These are phyloP conservation scores for Scutellaria minor DNA, from an alignment of 257 asterid genomes.

Conservation along the genomic window DNA sequence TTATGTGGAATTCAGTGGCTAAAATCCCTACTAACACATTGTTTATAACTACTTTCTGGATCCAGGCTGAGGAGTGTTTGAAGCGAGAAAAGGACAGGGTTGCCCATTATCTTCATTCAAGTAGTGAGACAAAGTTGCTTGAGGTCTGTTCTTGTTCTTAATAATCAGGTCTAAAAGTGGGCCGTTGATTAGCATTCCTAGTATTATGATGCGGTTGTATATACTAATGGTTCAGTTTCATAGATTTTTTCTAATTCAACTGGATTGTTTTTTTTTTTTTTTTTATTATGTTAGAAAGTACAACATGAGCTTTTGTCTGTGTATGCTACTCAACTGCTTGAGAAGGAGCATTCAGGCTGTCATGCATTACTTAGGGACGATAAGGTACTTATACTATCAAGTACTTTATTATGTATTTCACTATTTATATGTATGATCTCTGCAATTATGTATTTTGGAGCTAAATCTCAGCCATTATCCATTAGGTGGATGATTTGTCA, in stretches of 20 bases:
- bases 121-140: conserved; percentile 62
- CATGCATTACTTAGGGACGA: conserved; percentile 92
- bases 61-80: conserved; percentile 68
- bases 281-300: conserved; percentile 48
- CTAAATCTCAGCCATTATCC: conserved; percentile 25
- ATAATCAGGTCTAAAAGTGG: conserved; percentile 32
- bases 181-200: background rate
- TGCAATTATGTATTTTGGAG: conserved; percentile 12
- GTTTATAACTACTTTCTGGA: conserved; percentile 28
- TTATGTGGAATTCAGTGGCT: conserved; percentile 15
- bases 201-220: background rate
- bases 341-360: conserved; percentile 95
- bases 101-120: conserved; percentile 61
- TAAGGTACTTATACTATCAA: conserved; percentile 53
- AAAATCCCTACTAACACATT: background rate
- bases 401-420: conserved; percentile 5
- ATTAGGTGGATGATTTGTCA: conserved; percentile 62
- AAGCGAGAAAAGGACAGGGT: conserved; percentile 61
- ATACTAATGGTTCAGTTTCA: background rate
- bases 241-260: background rate
- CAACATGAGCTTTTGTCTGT: conserved; percentile 65
- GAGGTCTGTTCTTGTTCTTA: conserved; percentile 53
- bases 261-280: background rate
- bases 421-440: conserved; percentile 12
- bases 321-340: conserved; percentile 67